Evolutionary conservation across 2,329 filamentous ascomycete genomes (phyloP), one percentile per base, ranked within the genome.

Genomic region (Exophiala oligosperma): DNA sequence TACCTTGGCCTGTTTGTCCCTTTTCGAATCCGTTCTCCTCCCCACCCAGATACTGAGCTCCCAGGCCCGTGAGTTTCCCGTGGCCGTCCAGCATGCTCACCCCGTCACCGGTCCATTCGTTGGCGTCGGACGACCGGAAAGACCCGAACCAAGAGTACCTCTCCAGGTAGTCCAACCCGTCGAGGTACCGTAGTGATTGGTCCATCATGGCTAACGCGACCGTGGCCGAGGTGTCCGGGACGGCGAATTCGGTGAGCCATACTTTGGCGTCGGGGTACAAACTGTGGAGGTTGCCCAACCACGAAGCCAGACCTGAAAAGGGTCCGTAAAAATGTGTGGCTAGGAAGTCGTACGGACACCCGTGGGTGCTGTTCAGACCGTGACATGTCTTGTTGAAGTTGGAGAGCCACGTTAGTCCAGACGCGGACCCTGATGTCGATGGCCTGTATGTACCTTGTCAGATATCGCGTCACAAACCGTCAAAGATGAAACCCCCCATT

Each of bases 201-300:
- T 91, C 91, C 76, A 84, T 92, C 69, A 90, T 91, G 0, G 70
- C 64, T 69, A 91, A 82, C 0, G 86, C 87, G 0, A 78, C 73
- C 1, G 70, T 59, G 14, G 91, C 78, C 66, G 83, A 77, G 7
- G 54, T 23, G 61, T 87, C 72, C 54, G 76, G 71, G 53, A 81
- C 80, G 38, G 87, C 89, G 71, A 88, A 92, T 73, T 94, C 90
- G 26, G 90, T 93, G 9, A 93, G 78, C 90, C 90, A 93, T 60
- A 92, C 83, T 2, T 81, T 79, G 35, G 78, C 76, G 60, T 82
- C 79, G 7, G 84, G 85, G 54, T 70, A 74, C 54, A 67, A 56
- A 41, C 46, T 66, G 46, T 58, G 55, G 21, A 71, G 58, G 32
- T 72, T 64, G 4, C 71, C 72, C 56, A 75, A 62, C 64, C 73